A percentile compares a stretch with the other conserved stretches of the same genome.
Conservation (phyloP, 2,329 filamentous ascomycete genomes). For the Aureobasidium sp. region DNA sequence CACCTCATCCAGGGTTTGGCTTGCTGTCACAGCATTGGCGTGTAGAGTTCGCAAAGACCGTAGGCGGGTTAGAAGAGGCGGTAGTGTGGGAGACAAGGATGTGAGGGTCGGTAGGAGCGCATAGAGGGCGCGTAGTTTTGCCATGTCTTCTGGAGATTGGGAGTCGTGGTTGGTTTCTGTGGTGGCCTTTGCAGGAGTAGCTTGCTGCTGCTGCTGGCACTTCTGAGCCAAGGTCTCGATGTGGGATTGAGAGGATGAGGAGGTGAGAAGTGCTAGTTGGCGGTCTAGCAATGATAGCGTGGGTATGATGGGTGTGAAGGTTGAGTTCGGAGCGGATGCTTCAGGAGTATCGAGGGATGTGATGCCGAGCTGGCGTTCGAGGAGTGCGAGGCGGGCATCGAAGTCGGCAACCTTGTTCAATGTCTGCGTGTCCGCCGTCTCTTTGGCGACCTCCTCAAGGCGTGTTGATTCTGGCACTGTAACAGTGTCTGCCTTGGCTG, state of each 20-base stretch:
- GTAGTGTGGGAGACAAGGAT: slow-evolving; percentile 73
- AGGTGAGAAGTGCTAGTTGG: slow-evolving; percentile 64
- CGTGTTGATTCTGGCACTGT: not conserved
- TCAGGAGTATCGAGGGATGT: slow-evolving; percentile 57
- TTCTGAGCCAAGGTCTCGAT: slow-evolving; percentile 64
- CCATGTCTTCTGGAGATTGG: slow-evolving; percentile 57
- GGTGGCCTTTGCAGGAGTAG: slow-evolving; percentile 18
- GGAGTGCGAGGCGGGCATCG: slow-evolving; percentile 66
- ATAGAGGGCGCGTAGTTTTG: slow-evolving; percentile 89
- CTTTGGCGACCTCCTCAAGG: not conserved
- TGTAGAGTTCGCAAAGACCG: slow-evolving; percentile 79
- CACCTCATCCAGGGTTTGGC: slow-evolving; percentile 66
- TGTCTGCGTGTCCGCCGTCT: slow-evolving; percentile 44
- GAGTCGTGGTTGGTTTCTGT: slow-evolving; percentile 12
- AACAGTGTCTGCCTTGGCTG: not conserved
- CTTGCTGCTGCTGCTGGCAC: slow-evolving; percentile 42
- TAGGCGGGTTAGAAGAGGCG: slow-evolving; percentile 75
- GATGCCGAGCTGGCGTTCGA: slow-evolving; percentile 78
- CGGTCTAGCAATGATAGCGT: slow-evolving; percentile 73
- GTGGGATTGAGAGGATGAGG: slow-evolving; percentile 62
- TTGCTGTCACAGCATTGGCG: slow-evolving; percentile 74
- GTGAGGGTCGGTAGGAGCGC: slow-evolving; percentile 84
- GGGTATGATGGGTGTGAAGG: slow-evolving; percentile 64
- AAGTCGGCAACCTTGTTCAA: slow-evolving; percentile 81
- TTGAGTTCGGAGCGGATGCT: slow-evolving; percentile 39